These are phyloP conservation scores for Lentinula aciculospora DNA, from an alignment of 768 basidiomycete genomes.

Conservation along the genomic window DNA sequence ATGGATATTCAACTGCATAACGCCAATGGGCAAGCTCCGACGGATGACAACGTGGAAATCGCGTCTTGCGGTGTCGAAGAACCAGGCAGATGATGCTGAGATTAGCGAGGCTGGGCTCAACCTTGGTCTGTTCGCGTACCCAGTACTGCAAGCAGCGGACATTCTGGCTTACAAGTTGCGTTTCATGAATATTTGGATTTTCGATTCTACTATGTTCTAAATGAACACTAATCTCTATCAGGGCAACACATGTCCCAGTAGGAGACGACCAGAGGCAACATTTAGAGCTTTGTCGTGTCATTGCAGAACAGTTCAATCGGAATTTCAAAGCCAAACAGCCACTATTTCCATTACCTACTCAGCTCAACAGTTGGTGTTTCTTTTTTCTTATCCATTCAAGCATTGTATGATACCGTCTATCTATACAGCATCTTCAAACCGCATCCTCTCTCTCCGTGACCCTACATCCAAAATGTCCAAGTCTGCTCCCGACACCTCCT, in stretches of 20 bases:
- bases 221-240: slow-evolving; percentile 19
- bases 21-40: slow-evolving; percentile 74
- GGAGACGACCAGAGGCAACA: slow-evolving; percentile 97
- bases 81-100: slow-evolving; percentile 58
- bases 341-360: slow-evolving; percentile 69
- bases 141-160: slow-evolving; percentile 90
- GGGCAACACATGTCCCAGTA: slow-evolving; percentile 91
- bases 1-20: slow-evolving; percentile 86
- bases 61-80: slow-evolving; percentile 75
- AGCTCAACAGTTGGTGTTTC: slow-evolving; percentile 61
- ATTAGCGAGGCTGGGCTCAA: slow-evolving; percentile 80
- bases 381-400: background rate
- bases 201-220: background rate
- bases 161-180: slow-evolving; percentile 78
- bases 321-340: slow-evolving; percentile 41
- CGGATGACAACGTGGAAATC: slow-evolving; percentile 95
- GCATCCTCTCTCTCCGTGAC: slow-evolving; percentile 83
- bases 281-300: slow-evolving; percentile 79
- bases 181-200: background rate
- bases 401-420: background rate
- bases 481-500: slow-evolving; percentile 70
- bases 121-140: slow-evolving; percentile 86
- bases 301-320: slow-evolving; percentile 80
- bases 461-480: slow-evolving; percentile 94
- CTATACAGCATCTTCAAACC: slow-evolving; percentile 74